A percentile compares a stretch with the other conserved stretches of the same genome.
Evolutionary conservation across 805 yeast species (phyloP).

Genomic region (Saccharomycopsis sp.): DNA sequence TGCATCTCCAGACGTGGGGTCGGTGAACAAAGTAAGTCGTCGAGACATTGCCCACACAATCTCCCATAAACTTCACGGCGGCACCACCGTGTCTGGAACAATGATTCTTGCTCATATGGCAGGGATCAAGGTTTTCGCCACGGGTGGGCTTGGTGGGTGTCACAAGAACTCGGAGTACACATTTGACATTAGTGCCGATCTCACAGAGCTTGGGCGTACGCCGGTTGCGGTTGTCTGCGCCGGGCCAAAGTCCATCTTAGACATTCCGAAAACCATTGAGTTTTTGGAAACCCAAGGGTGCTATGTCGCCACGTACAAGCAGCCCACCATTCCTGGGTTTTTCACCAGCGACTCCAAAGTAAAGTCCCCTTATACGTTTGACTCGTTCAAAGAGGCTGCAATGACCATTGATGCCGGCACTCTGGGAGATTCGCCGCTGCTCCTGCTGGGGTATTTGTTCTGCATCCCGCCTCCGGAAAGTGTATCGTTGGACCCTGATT

Average conservation of each 20-base stretch:
- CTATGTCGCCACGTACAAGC: constrained; percentile 62
- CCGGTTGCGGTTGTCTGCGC: constrained; percentile 88
- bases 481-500: constrained; percentile 44
- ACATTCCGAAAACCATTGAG: constrained; percentile 73
- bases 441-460: constrained; percentile 62
- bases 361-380: constrained; percentile 56
- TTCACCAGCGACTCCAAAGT: constrained; percentile 71
- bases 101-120: constrained; percentile 72
- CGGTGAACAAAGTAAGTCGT: constrained; percentile 56
- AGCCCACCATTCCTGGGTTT: constrained; percentile 67
- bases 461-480: constrained; percentile 76
- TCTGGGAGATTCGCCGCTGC: constrained; percentile 36
- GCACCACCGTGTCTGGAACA: constrained; percentile 85
- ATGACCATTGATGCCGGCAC: constrained; percentile 41
- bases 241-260: constrained; percentile 83
- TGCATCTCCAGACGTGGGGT: constrained; percentile 31
- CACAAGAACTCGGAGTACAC: constrained; percentile 68
- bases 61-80: constrained; percentile 60
- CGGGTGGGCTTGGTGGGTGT: constrained; percentile 92
- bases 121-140: constrained; percentile 78
- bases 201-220: constrained; percentile 74
- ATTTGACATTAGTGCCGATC: constrained; percentile 80
- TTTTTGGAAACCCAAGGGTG: constrained; percentile 88
- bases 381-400: constrained; percentile 52
- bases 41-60: constrained; percentile 70